Evolutionary conservation across 78 protist species (phyloP).

Genomic region (Planoprotostelium fungivorum): DNA sequence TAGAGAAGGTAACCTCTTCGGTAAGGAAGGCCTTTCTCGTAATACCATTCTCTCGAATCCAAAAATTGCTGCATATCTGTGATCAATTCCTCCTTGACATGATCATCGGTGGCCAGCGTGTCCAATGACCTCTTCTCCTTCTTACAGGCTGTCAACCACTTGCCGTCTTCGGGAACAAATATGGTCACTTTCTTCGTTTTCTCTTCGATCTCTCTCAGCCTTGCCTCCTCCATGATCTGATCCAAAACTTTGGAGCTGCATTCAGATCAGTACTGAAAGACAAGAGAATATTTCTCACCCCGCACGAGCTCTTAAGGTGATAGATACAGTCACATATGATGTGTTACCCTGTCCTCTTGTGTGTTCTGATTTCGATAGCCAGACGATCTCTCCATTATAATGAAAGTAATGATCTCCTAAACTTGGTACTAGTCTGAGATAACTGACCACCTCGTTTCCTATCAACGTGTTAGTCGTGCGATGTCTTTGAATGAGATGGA

Average conservation of each 20-base stretch:
- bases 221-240: not conserved
- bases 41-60: constrained; percentile 10
- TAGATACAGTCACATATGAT: not conserved
- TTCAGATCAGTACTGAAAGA: not conserved
- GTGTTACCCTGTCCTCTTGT: not conserved
- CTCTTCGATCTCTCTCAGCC: not conserved
- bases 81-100: not conserved
- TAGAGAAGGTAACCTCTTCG: constrained; percentile 76
- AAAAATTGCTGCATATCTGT: constrained; percentile 29
- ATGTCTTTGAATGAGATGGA: too few species aligned
- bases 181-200: not conserved
- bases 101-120: not conserved
- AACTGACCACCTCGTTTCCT: not conserved
- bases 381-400: not conserved
- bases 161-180: not conserved
- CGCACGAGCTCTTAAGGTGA: not conserved
- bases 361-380: not conserved
- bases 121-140: not conserved
- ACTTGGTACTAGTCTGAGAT: not conserved
- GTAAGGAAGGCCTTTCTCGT: constrained; percentile 68
- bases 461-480: not conserved
- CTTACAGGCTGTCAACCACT: not conserved
- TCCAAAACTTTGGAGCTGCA: not conserved
- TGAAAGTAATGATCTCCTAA: not conserved
- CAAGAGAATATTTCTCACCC: not conserved